Evolutionary conservation across 305 asterid species (phyloP).

Genomic region (Plantago lanceolata): DNA sequence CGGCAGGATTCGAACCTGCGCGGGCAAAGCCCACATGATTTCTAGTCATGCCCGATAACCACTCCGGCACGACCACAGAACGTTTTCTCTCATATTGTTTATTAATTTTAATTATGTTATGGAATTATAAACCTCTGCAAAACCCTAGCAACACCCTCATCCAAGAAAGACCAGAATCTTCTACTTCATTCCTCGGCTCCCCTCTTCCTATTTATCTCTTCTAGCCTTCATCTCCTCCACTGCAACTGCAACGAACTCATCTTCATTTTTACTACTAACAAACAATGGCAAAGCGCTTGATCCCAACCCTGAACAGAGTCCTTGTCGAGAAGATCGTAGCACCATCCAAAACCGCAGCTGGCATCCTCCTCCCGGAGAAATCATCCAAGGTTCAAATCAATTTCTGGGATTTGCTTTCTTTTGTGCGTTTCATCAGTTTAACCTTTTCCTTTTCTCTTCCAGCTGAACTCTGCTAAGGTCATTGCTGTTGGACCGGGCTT

Average conservation of each 20-base stretch:
- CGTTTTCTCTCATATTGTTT: no score
- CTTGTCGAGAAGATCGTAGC: conserved; percentile 67
- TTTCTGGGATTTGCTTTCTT: no score
- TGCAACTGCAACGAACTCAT: not conserved
- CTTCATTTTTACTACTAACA: no score
- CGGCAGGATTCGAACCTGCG: conserved; percentile 84
- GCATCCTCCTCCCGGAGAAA: conserved; percentile 86
- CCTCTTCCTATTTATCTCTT: conserved; percentile 5
- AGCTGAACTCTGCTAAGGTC: conserved; percentile 85
- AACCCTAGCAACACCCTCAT: not conserved
- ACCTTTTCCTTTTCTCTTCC: conserved; percentile 10
- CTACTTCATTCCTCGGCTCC: conserved; percentile 29
- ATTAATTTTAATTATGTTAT: no score
- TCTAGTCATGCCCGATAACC: conserved; percentile 80
- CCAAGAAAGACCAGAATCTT: conserved; percentile 52
- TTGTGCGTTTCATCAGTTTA: no score
- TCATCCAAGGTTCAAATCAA: conserved; percentile 57
- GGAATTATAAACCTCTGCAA: conserved; percentile 1
- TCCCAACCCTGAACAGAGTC: conserved; percentile 81
- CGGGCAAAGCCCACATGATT: conserved; percentile 76
- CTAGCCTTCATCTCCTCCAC: not conserved
- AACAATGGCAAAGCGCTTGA: conserved; percentile 70
- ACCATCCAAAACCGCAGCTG: conserved; percentile 77
- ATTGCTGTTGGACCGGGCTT: conserved; percentile 81
- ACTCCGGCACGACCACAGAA: conserved; percentile 89